Evolutionary conservation across 371 early-diverging fungal species (phyloP).

Genomic region (Mortierella sp.): DNA sequence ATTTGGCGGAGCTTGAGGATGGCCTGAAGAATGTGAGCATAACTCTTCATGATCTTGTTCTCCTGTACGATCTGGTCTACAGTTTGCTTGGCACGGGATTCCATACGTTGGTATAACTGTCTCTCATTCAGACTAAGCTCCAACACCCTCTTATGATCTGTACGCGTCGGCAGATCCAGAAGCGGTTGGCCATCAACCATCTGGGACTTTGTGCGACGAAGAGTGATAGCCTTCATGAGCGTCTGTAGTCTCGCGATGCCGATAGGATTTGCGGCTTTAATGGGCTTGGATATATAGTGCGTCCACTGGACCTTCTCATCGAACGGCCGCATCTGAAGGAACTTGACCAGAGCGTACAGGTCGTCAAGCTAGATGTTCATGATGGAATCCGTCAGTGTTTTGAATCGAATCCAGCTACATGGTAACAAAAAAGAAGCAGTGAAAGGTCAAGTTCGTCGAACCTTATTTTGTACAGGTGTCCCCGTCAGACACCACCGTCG

Average conservation of each 20-base stretch:
- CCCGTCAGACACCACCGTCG: constrained; percentile 84
- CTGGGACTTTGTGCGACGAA: constrained; percentile 72
- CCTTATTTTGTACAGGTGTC: constrained; percentile 83
- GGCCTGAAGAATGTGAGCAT: constrained; percentile 67
- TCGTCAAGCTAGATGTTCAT: constrained; percentile 61
- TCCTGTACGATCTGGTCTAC: constrained; percentile 55
- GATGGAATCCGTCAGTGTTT: not conserved
- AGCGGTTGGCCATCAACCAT: constrained; percentile 69
- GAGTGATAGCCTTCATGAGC: constrained; percentile 70
- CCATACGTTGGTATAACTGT: constrained; percentile 62
- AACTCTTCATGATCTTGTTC: constrained; percentile 66
- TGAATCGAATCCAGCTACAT: not conserved
- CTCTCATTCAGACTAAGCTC: constrained; percentile 64
- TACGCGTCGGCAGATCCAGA: constrained; percentile 64
- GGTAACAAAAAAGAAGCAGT: not conserved
- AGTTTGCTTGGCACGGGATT: constrained; percentile 52
- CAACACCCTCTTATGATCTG: constrained; percentile 55
- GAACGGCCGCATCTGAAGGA: constrained; percentile 75
- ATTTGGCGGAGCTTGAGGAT: constrained; percentile 70
- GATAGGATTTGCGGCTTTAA: constrained; percentile 57
- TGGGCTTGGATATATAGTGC: constrained; percentile 61
- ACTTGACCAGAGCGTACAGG: constrained; percentile 78
- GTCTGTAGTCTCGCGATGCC: constrained; percentile 67
- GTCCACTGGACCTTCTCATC: constrained; percentile 61
- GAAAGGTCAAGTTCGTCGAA: no score